A percentile compares a stretch with the other conserved stretches of the same genome.
phyloP scores from a whole-genome alignment of 176 grass and related monocot genomes.

The Oryza coarctata region DNA sequence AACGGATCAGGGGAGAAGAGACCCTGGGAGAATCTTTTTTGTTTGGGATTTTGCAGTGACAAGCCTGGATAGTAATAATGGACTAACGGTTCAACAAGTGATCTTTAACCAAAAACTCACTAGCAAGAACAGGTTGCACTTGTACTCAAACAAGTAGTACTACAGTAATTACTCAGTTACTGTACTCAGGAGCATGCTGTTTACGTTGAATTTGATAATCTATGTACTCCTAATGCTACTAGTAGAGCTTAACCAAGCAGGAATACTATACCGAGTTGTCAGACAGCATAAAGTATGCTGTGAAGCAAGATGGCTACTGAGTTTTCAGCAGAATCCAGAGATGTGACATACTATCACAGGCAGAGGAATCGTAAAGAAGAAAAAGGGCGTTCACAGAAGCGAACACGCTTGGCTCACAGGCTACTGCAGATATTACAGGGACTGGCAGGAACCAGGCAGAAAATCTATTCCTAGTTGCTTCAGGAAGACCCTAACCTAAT shows the following conservation, averaged over 20 bases:
- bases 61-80: neutral
- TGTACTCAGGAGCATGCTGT: too few relatives aligned
- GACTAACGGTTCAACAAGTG: neutral
- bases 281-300: conserved; percentile 32
- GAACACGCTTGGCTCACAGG: conserved; percentile 17
- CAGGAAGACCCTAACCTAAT: neutral
- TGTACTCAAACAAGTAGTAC: too few relatives aligned
- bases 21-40: neutral
- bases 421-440: conserved; percentile 24
- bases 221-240: too few relatives aligned
- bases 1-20: neutral
- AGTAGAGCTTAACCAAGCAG: neutral
- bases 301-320: neutral
- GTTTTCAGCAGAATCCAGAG: conserved; percentile 37
- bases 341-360: conserved; percentile 57
- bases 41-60: neutral
- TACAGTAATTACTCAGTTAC: too few relatives aligned
- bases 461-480: conserved; percentile 13
- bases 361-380: conserved; percentile 10
- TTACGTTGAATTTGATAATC: too few relatives aligned
- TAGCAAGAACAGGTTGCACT: neutral
- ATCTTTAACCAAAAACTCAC: neutral
- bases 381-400: conserved; percentile 5
- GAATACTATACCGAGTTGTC: neutral
- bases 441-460: neutral